Conservation (phyloP, 192 early-diverging fungal species). For the Coemansia sp. region DNA sequence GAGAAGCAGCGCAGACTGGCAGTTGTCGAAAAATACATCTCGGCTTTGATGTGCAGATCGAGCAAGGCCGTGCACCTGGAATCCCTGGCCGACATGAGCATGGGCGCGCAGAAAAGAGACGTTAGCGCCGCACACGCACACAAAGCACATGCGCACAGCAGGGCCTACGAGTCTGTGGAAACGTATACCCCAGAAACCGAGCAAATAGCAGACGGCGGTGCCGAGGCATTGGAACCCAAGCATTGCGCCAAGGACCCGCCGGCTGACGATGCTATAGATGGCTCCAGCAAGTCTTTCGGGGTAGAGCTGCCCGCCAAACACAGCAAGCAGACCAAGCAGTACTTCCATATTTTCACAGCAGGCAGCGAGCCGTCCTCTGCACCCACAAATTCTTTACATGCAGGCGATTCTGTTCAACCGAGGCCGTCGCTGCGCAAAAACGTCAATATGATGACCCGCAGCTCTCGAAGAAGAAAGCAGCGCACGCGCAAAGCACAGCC, state of each 20-base stretch:
- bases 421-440: not conserved
- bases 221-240: not conserved
- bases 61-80: not conserved
- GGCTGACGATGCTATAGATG: not conserved
- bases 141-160: not conserved
- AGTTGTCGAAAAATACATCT: conserved; percentile 18
- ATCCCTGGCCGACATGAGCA: not conserved
- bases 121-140: not conserved
- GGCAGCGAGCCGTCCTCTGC: not conserved
- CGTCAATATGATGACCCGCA: conserved; percentile 20
- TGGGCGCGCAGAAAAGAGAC: not conserved
- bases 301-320: not conserved
- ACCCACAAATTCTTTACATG: not conserved
- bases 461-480: conserved; percentile 12
- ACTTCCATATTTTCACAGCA: not conserved
- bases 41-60: conserved; percentile 9
- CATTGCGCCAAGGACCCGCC: not conserved
- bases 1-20: not conserved
- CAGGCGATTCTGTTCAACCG: not conserved
- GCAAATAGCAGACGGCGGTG: not conserved
- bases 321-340: not conserved
- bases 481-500: conserved; percentile 4
- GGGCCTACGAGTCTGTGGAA: not conserved
- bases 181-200: not conserved
- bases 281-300: not conserved